Base-by-base conservation (phyloP, 164 flowering plant genomes). In the Nymphaea thermarum region DNA sequence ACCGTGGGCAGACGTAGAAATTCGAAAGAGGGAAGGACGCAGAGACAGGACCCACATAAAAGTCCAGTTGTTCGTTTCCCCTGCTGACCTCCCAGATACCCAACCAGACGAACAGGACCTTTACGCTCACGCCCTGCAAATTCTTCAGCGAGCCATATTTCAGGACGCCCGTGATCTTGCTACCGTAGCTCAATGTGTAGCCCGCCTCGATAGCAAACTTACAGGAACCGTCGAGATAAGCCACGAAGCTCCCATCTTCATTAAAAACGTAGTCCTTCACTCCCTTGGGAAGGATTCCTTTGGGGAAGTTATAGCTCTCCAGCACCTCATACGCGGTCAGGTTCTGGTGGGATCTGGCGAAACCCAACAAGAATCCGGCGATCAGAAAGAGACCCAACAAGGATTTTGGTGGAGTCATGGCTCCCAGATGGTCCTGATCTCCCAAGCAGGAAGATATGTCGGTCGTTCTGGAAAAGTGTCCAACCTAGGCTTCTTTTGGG, bases 221-320 rank as follows among this genome's bases (percentile, higher is more conserved):
- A 43, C 80, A 78, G n/a, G 75, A 63, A 16, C 73, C 67, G 62
- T 60, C 44, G 3, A 72, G 70, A 51, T 15, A 59, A 2, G 72
- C 76, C 71, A 72, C 78, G 60, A 78, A 78, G 57, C 72, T 72
- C 12, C 71, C 71, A 63, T 78, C 78, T 61, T 77, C 68, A n/a
- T 70, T 63, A 43, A 77, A 61, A 3, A 62, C 69, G 53, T 75
- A 77, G 59, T 70, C 42, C 55, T 70, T 72, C 7, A 67, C 78
- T 43, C 80, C 80, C 63, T 67, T 25, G 25, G 80, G 80, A 42
- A 77, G 73, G 10, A 77, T 75, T 51, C 80, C 80, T 65, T 47
- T 77, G 4, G 80, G 80, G 57, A 77, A 75, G 53, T 75, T 72
- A 68, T 72, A 77, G 18, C 68, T 75, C 70, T 77, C 76, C 25